Conservation (phyloP, 306 rosid species). For the Rosa persica region DNA sequence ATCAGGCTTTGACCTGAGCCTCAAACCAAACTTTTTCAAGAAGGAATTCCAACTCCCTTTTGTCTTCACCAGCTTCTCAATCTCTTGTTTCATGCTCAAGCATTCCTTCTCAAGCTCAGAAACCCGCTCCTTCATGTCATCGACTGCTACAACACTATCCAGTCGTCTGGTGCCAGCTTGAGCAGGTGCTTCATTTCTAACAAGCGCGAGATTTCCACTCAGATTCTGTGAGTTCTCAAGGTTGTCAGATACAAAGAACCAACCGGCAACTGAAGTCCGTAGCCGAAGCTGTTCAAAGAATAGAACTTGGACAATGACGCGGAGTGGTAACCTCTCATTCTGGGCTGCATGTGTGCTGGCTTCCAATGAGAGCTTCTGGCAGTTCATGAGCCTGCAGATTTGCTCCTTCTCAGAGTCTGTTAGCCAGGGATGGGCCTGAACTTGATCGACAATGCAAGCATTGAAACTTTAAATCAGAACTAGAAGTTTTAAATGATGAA, state of each 20-base stretch:
- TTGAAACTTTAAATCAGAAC: background rate
- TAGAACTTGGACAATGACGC: conserved; percentile 75
- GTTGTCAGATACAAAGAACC: conserved; percentile 74
- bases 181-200: conserved; percentile 28
- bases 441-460: conserved; percentile 1
- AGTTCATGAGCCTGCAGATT: conserved; percentile 77
- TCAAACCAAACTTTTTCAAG: conserved; percentile 57
- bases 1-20: conserved; percentile 47
- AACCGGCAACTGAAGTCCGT: conserved; percentile 76
- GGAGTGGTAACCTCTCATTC: conserved; percentile 88
- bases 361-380: conserved; percentile 92
- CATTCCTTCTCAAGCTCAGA: conserved; percentile 80
- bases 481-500: background rate
- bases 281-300: conserved; percentile 91
- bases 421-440: conserved; percentile 80
- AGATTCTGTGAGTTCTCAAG: conserved; percentile 54
- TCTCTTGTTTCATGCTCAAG: conserved; percentile 65
- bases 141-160: conserved; percentile 38
- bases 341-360: conserved; percentile 96
- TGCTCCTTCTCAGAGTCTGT: conserved; percentile 86
- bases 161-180: conserved; percentile 23
- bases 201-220: conserved; percentile 50
- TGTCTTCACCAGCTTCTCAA: conserved; percentile 71
- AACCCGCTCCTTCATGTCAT: conserved; percentile 58
- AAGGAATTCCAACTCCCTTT: conserved; percentile 68